Evolutionary conservation across 139 green algal genomes (phyloP).

Genomic region (Auxenochlorella protothecoides): DNA sequence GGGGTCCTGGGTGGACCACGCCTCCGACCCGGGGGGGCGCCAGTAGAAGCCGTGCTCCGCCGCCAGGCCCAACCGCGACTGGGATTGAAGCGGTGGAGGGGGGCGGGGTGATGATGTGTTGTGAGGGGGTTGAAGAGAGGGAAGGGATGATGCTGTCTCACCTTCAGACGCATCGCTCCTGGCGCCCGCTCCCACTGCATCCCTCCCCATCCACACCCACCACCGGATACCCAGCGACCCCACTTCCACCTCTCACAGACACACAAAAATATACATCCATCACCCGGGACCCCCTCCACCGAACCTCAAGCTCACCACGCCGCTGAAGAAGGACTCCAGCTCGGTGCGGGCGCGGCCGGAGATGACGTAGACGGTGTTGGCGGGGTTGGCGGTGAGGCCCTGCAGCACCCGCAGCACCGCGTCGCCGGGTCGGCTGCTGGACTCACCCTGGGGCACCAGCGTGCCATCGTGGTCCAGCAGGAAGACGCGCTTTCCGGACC

Average conservation of each 20-base stretch:
- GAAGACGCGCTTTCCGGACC: conserved; percentile 57
- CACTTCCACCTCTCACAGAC: no score
- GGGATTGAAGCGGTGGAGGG: no score
- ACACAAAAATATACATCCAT: no score
- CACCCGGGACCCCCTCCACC: no score
- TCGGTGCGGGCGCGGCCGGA: conserved; percentile 59
- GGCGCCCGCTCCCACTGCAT: no score
- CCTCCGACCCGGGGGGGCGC: conserved; percentile 10
- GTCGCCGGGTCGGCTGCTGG: conserved; percentile 36
- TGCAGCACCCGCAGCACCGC: conserved; percentile 37
- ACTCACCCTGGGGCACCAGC: conserved; percentile 54
- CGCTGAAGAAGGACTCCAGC: conserved; percentile 76
- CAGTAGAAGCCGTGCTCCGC: conserved; percentile 92
- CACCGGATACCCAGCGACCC: no score
- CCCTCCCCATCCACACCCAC: no score
- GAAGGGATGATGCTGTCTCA: no score
- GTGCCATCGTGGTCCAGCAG: conserved; percentile 98
- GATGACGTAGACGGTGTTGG: conserved; percentile 87
- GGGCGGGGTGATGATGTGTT: no score
- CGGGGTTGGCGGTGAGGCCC: conserved; percentile 53
- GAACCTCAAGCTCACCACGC: conserved; percentile 36
- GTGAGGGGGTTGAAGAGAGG: no score
- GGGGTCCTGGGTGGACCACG: conserved; percentile 31
- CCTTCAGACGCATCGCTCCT: no score
- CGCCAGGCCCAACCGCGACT: conserved; percentile 60